Percentiles rank a stretch among this genome's conserved stretches.
Evolutionary conservation across 169 alveolate genomes (phyloP).

Genomic region (Plasmodium billcollinsi): DNA sequence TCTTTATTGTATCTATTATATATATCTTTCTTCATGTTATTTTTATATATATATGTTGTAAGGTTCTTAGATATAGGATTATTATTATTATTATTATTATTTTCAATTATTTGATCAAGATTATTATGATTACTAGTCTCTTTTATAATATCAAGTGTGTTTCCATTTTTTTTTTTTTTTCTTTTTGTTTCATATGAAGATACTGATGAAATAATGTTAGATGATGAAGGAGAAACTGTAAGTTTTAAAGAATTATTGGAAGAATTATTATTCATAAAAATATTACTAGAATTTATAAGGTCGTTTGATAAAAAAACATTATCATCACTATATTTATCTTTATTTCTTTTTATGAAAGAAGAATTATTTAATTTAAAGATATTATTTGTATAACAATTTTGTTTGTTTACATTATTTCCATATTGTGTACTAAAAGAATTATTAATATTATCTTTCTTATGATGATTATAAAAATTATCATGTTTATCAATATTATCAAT

Average conservation of each 20-base stretch:
- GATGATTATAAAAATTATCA: too few relatives aligned
- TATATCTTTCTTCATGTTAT: neutral
- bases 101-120: neutral
- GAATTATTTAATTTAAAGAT: too few relatives aligned
- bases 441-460: too few relatives aligned
- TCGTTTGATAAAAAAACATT: neutral
- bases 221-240: conserved; percentile 26
- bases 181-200: conserved; percentile 22
- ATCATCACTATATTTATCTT: neutral
- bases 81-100: neutral
- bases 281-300: neutral
- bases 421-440: too few relatives aligned
- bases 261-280: neutral
- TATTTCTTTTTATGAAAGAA: too few relatives aligned
- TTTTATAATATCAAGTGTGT: neutral
- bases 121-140: neutral
- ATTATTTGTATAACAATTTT: too few relatives aligned
- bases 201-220: conserved; percentile 31
- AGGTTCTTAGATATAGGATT: neutral
- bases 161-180: neutral
- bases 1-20: neutral
- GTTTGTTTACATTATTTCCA: too few relatives aligned
- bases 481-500: too few relatives aligned
- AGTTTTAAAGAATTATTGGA: neutral
- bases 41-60: neutral